Evolutionary conservation across 129 eudicot genomes (phyloP).

Genomic region (Artemisia annua): DNA sequence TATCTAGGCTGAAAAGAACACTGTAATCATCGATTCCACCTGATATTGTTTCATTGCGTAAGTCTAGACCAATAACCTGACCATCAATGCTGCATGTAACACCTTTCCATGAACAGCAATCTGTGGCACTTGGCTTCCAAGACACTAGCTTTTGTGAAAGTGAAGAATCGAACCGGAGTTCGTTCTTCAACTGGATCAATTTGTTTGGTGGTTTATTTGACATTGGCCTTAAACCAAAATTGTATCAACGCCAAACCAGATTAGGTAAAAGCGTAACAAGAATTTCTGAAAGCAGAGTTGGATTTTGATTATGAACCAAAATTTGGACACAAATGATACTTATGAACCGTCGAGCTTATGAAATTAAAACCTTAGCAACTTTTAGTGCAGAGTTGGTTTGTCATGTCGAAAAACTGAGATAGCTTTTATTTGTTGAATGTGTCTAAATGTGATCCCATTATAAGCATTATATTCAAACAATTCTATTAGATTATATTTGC

Average conservation of each 20-base stretch:
- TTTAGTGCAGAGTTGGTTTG: background rate
- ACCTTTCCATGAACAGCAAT: conserved; percentile 16
- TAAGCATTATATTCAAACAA: too few relatives aligned
- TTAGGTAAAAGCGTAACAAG: too few relatives aligned
- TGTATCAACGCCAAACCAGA: background rate
- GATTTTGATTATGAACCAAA: background rate
- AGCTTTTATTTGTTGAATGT: too few relatives aligned
- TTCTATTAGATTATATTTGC: too few relatives aligned
- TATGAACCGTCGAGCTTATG: background rate
- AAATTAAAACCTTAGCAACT: background rate
- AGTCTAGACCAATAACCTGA: conserved; percentile 20
- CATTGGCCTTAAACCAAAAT: conserved; percentile 40
- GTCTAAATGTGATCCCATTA: too few relatives aligned
- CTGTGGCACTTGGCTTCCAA: conserved; percentile 12
- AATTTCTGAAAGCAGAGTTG: too few relatives aligned
- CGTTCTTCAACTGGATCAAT: conserved; percentile 38
- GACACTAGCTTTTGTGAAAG: conserved; percentile 30
- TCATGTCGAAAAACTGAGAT: too few relatives aligned
- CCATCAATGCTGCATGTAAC: background rate
- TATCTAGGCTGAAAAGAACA: background rate
- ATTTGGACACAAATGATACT: background rate
- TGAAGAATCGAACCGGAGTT: conserved; percentile 18
- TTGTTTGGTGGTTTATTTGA: conserved; percentile 29
- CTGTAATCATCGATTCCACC: background rate
- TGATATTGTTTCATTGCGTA: conserved; percentile 5